phyloP scores from a whole-genome alignment of 2,329 filamentous ascomycete genomes.

The Penicillium sp. region DNA sequence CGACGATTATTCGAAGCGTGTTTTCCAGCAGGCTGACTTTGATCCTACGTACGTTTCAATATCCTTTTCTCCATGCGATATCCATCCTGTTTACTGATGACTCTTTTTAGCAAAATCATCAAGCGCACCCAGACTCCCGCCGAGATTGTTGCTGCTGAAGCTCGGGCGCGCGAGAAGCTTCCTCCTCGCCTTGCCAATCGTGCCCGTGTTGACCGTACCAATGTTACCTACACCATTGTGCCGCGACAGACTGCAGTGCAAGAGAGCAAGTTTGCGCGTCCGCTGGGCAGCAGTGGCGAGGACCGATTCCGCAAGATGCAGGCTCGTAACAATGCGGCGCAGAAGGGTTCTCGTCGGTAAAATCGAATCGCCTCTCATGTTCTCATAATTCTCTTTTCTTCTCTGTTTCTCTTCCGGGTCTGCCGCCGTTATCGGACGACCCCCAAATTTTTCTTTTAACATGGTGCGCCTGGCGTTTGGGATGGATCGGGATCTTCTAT shows the following conservation, averaged over 20 bases:
- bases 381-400: conserved; percentile 9
- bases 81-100: conserved; percentile 22
- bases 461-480: conserved; percentile 31
- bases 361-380: conserved; percentile 11
- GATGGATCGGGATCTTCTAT: conserved; percentile 29
- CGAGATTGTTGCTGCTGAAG: conserved; percentile 54
- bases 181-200: conserved; percentile 62
- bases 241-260: conserved; percentile 62
- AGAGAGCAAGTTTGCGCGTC: conserved; percentile 54
- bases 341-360: conserved; percentile 45
- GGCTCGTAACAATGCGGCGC: conserved; percentile 52
- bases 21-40: conserved; percentile 63
- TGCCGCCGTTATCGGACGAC: conserved; percentile 16
- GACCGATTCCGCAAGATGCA: conserved; percentile 57
- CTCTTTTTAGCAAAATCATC: conserved; percentile 43
- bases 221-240: conserved; percentile 67
- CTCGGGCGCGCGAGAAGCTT: conserved; percentile 59
- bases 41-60: conserved; percentile 58
- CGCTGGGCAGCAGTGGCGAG: conserved; percentile 54
- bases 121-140: conserved; percentile 42
- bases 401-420: conserved; percentile 5
- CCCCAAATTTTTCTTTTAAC: conserved; percentile 16
- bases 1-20: conserved; percentile 90
- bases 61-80: conserved; percentile 11
- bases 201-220: conserved; percentile 64